Evolutionary conservation across 2,329 filamentous ascomycete species (phyloP).

Genomic region (Botrytis cinerea): DNA sequence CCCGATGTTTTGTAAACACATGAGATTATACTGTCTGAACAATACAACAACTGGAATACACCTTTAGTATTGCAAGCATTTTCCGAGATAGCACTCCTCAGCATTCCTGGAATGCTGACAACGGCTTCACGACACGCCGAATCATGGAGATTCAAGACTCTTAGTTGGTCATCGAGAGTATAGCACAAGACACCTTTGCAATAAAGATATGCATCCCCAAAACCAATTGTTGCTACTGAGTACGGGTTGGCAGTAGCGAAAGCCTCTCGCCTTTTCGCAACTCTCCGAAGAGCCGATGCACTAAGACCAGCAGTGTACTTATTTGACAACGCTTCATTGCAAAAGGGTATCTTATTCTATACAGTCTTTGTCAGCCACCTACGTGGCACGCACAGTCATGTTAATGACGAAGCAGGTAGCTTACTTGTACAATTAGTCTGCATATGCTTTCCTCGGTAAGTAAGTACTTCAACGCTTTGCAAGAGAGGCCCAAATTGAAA

Average conservation of each 20-base stretch:
- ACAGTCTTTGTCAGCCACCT: conserved; percentile 13
- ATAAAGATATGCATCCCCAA: conserved; percentile 64
- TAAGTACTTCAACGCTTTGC: conserved; percentile 35
- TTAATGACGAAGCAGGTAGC: conserved; percentile 16
- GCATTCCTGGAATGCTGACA: conserved; percentile 52
- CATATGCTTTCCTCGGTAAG: conserved; percentile 39
- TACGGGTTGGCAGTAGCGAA: conserved; percentile 64
- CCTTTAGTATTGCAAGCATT: conserved; percentile 45
- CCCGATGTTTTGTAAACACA: conserved; percentile 54
- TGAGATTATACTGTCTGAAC: conserved; percentile 57
- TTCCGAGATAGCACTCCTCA: conserved; percentile 43
- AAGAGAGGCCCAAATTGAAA: conserved; percentile 37
- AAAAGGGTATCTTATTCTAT: conserved; percentile 38
- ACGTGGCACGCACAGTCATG: neutral
- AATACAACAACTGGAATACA: conserved; percentile 58
- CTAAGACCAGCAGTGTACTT: conserved; percentile 42
- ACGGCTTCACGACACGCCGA: conserved; percentile 54
- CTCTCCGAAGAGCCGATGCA: conserved; percentile 56
- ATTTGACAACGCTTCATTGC: conserved; percentile 35
- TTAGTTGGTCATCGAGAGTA: conserved; percentile 53
- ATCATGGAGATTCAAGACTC: conserved; percentile 59
- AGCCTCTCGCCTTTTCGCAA: conserved; percentile 62
- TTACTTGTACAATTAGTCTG: conserved; percentile 37
- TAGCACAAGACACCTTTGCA: conserved; percentile 66
- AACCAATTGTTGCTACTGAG: conserved; percentile 58